phyloP scores from a whole-genome alignment of 306 rosid genomes.

The Lotus japonicus region DNA sequence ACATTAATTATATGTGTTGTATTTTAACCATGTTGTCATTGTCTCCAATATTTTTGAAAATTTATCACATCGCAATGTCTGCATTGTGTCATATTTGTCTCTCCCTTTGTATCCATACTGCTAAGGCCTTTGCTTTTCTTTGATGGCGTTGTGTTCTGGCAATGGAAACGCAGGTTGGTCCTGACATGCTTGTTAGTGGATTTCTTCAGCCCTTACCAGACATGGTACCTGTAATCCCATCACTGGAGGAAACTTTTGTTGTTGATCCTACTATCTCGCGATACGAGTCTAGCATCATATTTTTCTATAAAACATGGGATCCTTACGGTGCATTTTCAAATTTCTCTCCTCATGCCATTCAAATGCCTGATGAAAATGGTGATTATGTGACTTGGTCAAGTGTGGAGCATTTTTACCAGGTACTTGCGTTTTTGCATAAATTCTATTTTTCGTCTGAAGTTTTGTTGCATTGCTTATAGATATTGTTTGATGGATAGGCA shows the following conservation, averaged over 20 bases:
- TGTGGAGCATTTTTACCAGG: slow-evolving; percentile 97
- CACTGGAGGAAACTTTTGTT: slow-evolving; percentile 66
- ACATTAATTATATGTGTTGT: neutral
- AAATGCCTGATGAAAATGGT: slow-evolving; percentile 61
- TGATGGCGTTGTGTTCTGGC: neutral
- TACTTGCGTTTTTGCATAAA: slow-evolving; percentile 22
- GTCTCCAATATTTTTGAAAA: neutral
- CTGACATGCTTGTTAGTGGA: slow-evolving; percentile 88
- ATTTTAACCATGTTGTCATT: neutral
- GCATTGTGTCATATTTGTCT: neutral
- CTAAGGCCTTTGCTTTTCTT: slow-evolving; percentile 3
- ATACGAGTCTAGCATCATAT: slow-evolving; percentile 68
- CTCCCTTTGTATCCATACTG: neutral
- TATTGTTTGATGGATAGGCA: slow-evolving; percentile 40
- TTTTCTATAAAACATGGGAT: slow-evolving; percentile 91
- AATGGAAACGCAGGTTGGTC: slow-evolving; percentile 64
- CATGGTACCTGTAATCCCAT: slow-evolving; percentile 66
- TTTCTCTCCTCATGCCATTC: slow-evolving; percentile 86
- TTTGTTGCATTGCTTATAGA: neutral
- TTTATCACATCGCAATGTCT: neutral
- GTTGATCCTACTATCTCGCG: slow-evolving; percentile 76
- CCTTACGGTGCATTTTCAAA: slow-evolving; percentile 82
- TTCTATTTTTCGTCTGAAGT: slow-evolving; percentile 1
- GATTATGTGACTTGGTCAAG: slow-evolving; percentile 62
- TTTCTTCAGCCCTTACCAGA: slow-evolving; percentile 85